Percentiles rank a stretch among this genome's conserved stretches.
These are phyloP conservation scores for Pleomassaria siparia DNA, from an alignment of 2,329 filamentous ascomycete species.

Conservation along the genomic window DNA sequence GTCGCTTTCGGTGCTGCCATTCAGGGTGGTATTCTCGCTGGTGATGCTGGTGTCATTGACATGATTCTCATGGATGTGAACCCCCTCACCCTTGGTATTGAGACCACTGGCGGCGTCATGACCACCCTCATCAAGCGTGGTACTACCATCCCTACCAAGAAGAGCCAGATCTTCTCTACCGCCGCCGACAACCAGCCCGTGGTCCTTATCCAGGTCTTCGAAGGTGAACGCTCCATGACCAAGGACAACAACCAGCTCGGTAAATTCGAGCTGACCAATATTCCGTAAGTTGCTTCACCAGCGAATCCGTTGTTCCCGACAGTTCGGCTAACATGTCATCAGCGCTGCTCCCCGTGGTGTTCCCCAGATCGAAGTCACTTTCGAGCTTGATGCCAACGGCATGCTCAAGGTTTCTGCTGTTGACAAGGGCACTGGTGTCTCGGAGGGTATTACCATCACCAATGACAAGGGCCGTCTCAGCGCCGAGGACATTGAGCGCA, in stretches of 20 bases:
- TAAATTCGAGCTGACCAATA: slow-evolving; percentile 97
- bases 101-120: slow-evolving; percentile 97
- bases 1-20: slow-evolving; percentile 97
- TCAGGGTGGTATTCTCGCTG: slow-evolving; percentile 92
- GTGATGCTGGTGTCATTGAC: slow-evolving; percentile 77
- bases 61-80: slow-evolving; percentile 97
- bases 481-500: slow-evolving; percentile 97
- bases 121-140: slow-evolving; percentile 94
- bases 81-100: slow-evolving; percentile 93
- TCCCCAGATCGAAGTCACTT: slow-evolving; percentile 97
- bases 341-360: slow-evolving; percentile 86
- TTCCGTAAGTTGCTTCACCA: slow-evolving; percentile 59
- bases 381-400: slow-evolving; percentile 97
- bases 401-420: slow-evolving; percentile 94
- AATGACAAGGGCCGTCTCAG: slow-evolving; percentile 99
- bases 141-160: slow-evolving; percentile 92
- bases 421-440: slow-evolving; percentile 98
- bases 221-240: slow-evolving; percentile 90
- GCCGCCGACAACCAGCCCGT: slow-evolving; percentile 96
- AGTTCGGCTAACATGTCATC: slow-evolving; percentile 1
- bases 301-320: background rate
- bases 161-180: slow-evolving; percentile 97
- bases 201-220: slow-evolving; percentile 91
- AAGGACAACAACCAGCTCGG: slow-evolving; percentile 97
- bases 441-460: slow-evolving; percentile 96